Evolutionary conservation across 2,329 filamentous ascomycete species (phyloP).

Genomic region (Talaromyces islandicus): DNA sequence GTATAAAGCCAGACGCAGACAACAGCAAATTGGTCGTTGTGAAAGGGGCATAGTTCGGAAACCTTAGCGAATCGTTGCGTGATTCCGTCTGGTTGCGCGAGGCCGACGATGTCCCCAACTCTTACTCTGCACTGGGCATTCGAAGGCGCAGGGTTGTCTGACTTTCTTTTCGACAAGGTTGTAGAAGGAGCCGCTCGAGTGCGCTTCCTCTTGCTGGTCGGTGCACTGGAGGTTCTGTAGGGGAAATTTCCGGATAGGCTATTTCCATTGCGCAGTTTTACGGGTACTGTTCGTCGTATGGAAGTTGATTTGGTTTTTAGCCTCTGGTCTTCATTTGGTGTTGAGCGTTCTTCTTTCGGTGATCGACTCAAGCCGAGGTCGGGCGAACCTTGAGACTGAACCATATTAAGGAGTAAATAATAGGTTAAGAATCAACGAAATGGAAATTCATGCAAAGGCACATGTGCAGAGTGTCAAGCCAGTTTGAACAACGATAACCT

Average conservation of each 20-base stretch:
- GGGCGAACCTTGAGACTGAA: background rate
- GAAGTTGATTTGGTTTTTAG: background rate
- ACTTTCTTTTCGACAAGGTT: background rate
- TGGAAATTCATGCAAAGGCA: background rate
- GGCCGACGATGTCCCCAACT: background rate
- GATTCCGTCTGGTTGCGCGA: background rate
- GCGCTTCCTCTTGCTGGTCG: background rate
- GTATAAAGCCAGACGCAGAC: conserved; percentile 9
- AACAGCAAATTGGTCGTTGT: conserved; percentile 3
- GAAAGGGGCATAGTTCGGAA: conserved; percentile 5
- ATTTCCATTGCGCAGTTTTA: background rate
- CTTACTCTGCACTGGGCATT: background rate
- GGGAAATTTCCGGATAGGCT: background rate
- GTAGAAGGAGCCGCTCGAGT: background rate
- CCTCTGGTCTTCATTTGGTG: background rate
- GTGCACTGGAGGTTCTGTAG: background rate
- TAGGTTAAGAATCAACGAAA: background rate
- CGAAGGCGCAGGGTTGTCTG: background rate
- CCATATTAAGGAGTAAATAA: background rate
- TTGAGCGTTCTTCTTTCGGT: background rate
- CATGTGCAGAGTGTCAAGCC: background rate
- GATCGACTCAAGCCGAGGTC: background rate
- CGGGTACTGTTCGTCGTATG: background rate
- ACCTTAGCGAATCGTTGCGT: conserved; percentile 2
- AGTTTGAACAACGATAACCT: background rate